These are phyloP conservation scores for Serendipita sp. DNA, from an alignment of 768 basidiomycete genomes.

Conservation along the genomic window DNA sequence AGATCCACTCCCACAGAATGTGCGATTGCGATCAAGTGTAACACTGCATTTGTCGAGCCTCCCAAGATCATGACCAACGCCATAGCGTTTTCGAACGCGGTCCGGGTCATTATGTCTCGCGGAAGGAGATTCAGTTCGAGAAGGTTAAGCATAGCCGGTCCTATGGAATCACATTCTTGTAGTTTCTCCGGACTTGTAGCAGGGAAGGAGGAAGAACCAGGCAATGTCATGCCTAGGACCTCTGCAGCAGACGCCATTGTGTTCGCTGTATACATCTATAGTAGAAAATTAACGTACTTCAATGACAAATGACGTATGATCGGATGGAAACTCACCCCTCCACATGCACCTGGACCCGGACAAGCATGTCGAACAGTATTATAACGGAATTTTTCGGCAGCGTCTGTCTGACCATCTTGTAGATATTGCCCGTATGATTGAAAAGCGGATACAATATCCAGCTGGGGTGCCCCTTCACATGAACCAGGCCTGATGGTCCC, in stretches of 20 bases:
- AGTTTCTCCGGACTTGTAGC: conserved; percentile 84
- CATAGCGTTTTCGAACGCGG: conserved; percentile 97
- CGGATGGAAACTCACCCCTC: conserved; percentile 51
- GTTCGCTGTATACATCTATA: conserved; percentile 93
- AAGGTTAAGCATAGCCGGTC: conserved; percentile 70
- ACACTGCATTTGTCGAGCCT: conserved; percentile 93
- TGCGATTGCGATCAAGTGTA: conserved; percentile 93
- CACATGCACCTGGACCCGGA: conserved; percentile 96
- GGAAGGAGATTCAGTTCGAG: conserved; percentile 86
- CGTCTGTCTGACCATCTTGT: conserved; percentile 68
- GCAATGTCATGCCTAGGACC: conserved; percentile 88
- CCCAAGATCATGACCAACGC: conserved; percentile 79
- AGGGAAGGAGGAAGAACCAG: conserved; percentile 94
- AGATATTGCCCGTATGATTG: conserved; percentile 94
- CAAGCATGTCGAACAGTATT: conserved; percentile 85
- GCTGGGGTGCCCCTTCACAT: conserved; percentile 71
- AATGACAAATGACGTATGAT: conserved; percentile 7
- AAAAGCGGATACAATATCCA: conserved; percentile 96
- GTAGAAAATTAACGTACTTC: not conserved
- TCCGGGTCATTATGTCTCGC: conserved; percentile 89
- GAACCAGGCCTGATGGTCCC: conserved; percentile 88
- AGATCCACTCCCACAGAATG: conserved; percentile 87
- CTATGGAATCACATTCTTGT: conserved; percentile 67
- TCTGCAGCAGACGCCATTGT: conserved; percentile 97
- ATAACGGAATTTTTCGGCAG: conserved; percentile 72